Percentiles rank a stretch among this genome's conserved stretches.
Conservation (phyloP, 2,329 filamentous ascomycete species). For the Calonectria crousiana region DNA sequence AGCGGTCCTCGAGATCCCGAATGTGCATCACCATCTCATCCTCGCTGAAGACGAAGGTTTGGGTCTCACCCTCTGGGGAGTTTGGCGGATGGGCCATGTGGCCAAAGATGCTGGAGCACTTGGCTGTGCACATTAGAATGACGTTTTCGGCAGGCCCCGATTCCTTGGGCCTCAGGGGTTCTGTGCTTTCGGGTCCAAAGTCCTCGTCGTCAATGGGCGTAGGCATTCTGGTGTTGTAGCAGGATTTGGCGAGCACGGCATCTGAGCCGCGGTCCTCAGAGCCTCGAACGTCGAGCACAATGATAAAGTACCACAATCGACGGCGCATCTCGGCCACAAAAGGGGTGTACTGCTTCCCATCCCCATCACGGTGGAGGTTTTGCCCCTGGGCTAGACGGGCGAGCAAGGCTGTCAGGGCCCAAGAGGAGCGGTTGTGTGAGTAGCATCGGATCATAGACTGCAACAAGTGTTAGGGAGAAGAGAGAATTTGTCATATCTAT, state of each 20-base stretch:
- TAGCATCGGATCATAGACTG: slow-evolving; percentile 54
- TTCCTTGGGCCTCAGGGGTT: slow-evolving; percentile 48
- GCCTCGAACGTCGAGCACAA: slow-evolving; percentile 69
- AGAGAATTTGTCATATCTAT: background rate
- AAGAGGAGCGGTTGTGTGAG: slow-evolving; percentile 53
- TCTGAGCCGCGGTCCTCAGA: slow-evolving; percentile 66
- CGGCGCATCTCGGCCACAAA: slow-evolving; percentile 72
- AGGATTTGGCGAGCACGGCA: slow-evolving; percentile 55
- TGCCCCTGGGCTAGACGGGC: slow-evolving; percentile 59
- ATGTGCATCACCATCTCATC: slow-evolving; percentile 56
- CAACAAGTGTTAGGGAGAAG: background rate
- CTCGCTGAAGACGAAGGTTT: slow-evolving; percentile 46
- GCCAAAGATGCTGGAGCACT: slow-evolving; percentile 55
- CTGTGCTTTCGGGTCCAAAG: slow-evolving; percentile 55
- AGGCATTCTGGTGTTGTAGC: slow-evolving; percentile 61
- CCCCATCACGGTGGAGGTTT: slow-evolving; percentile 57
- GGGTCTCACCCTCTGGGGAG: slow-evolving; percentile 30
- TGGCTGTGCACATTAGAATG: slow-evolving; percentile 54
- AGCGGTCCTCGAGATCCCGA: slow-evolving; percentile 53
- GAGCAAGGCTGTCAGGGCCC: slow-evolving; percentile 56
- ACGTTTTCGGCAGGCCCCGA: slow-evolving; percentile 56
- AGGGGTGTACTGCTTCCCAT: slow-evolving; percentile 51
- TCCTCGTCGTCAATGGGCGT: slow-evolving; percentile 67
- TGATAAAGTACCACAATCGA: slow-evolving; percentile 72
- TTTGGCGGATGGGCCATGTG: slow-evolving; percentile 52